These are phyloP conservation scores for Aplosporella prunicola DNA, from an alignment of 2,329 filamentous ascomycete species.

Conservation along the genomic window DNA sequence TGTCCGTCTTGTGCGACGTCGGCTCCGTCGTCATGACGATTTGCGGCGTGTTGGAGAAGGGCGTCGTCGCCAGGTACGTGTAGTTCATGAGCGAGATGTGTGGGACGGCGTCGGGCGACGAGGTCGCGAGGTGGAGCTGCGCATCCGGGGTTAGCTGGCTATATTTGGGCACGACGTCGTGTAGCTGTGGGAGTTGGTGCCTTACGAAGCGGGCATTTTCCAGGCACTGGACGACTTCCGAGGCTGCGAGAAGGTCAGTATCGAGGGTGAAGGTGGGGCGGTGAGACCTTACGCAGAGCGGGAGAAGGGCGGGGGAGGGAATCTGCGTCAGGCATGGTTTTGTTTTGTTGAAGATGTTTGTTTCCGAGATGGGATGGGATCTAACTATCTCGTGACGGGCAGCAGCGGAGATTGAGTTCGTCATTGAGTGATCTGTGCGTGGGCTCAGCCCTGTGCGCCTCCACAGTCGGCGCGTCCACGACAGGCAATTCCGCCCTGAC, in stretches of 20 bases:
- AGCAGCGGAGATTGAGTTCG: no score
- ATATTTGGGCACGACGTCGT: constrained; percentile 7
- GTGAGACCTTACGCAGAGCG: no score
- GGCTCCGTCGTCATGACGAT: constrained; percentile 87
- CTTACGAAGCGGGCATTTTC: constrained; percentile 89
- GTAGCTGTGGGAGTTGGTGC: constrained; percentile 9
- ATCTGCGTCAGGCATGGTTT: constrained; percentile 20
- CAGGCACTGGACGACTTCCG: constrained; percentile 80
- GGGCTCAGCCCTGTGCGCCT: no score
- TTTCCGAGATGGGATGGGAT: no score
- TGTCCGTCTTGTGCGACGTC: constrained; percentile 68
- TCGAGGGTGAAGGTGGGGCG: no score
- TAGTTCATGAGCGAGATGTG: constrained; percentile 99
- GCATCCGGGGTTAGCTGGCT: constrained; percentile 1
- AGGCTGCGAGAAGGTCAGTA: no score
- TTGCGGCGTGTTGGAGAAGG: constrained; percentile 55
- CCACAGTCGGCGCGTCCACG: no score
- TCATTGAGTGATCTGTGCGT: no score
- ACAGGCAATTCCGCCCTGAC: no score
- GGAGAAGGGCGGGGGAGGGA: constrained; percentile 59
- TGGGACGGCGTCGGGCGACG: constrained; percentile 70
- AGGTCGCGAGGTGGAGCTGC: constrained; percentile 91
- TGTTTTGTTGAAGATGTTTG: no score
- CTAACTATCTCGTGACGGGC: no score
- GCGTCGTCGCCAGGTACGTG: constrained; percentile 74